Conservation (phyloP, 441 rosid genomes). For the Eruca vesicaria region DNA sequence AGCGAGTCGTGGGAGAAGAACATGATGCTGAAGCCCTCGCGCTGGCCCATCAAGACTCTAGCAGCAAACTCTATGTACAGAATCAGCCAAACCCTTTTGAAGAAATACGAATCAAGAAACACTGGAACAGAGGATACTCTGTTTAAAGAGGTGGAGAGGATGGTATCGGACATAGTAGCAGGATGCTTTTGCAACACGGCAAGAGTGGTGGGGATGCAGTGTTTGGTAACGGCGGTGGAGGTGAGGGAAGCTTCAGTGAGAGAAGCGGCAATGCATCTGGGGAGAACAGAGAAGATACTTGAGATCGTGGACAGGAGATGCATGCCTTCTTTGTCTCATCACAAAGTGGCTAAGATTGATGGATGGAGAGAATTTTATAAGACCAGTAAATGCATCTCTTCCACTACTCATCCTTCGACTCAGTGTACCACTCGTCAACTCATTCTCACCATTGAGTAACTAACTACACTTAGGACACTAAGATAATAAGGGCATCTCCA, state of each 20-base stretch:
- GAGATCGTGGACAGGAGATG: constrained; percentile 45
- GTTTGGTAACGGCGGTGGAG: constrained; percentile 53
- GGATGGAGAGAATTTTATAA: constrained; percentile 53
- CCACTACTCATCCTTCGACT: constrained; percentile 9
- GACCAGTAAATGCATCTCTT: neutral
- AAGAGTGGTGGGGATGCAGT: constrained; percentile 44
- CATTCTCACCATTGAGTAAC: constrained; percentile 15
- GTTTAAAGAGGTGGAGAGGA: constrained; percentile 25
- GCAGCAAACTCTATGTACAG: constrained; percentile 87
- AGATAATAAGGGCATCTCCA: no score
- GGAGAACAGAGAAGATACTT: constrained; percentile 54
- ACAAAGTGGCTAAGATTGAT: constrained; percentile 49
- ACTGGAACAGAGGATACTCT: constrained; percentile 17
- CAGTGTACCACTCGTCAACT: constrained; percentile 22
- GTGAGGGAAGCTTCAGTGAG: constrained; percentile 56
- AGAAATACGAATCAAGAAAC: constrained; percentile 33
- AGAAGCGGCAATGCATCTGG: constrained; percentile 58
- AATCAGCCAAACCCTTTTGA: constrained; percentile 57
- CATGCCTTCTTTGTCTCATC: constrained; percentile 44
- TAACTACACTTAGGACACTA: neutral
- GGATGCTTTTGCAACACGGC: constrained; percentile 78
- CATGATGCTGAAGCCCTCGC: constrained; percentile 42
- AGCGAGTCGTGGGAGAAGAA: constrained; percentile 40
- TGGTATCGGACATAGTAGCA: constrained; percentile 34
- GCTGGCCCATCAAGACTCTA: constrained; percentile 64